These are phyloP conservation scores for Xylariales sp. DNA, from an alignment of 2,329 filamentous ascomycete genomes.

Conservation along the genomic window DNA sequence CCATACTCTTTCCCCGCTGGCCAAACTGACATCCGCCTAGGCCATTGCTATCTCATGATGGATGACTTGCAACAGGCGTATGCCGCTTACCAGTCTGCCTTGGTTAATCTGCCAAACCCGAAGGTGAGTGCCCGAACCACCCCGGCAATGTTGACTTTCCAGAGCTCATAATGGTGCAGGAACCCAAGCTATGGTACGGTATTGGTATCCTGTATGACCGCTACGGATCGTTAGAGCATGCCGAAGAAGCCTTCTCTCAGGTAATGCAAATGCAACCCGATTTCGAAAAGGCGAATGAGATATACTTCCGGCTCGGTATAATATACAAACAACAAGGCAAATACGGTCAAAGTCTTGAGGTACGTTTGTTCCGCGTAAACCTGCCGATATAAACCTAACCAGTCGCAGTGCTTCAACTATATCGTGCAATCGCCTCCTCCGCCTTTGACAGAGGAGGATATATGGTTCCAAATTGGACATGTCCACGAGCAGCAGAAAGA, in stretches of 20 bases:
- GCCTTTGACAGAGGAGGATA: slow-evolving; percentile 93
- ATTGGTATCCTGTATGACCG: slow-evolving; percentile 97
- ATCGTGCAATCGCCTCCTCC: slow-evolving; percentile 91
- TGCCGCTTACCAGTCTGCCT: slow-evolving; percentile 89
- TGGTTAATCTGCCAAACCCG: slow-evolving; percentile 88
- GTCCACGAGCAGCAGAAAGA: slow-evolving; percentile 99
- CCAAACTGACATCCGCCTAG: slow-evolving; percentile 39
- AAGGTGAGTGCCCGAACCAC: slow-evolving; percentile 56
- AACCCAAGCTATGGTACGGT: slow-evolving; percentile 97
- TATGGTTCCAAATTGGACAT: slow-evolving; percentile 99
- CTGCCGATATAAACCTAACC: slow-evolving; percentile 20
- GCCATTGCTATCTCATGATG: slow-evolving; percentile 99
- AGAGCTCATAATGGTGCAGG: slow-evolving; percentile 43
- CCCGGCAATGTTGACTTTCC: slow-evolving; percentile 1
- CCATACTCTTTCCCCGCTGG: too few species aligned
- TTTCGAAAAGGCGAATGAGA: slow-evolving; percentile 98
- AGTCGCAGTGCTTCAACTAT: slow-evolving; percentile 85
- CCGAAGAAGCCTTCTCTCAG: slow-evolving; percentile 95
- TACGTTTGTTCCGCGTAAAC: slow-evolving; percentile 37
- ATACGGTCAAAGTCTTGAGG: slow-evolving; percentile 86
- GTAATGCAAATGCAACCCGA: slow-evolving; percentile 98
- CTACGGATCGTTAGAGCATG: slow-evolving; percentile 93
- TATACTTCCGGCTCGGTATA: slow-evolving; percentile 97
- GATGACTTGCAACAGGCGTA: slow-evolving; percentile 97
- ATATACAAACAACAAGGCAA: slow-evolving; percentile 99